Conservation (phyloP, 306 rosid species). For the Vigna reflexopilosa region DNA sequence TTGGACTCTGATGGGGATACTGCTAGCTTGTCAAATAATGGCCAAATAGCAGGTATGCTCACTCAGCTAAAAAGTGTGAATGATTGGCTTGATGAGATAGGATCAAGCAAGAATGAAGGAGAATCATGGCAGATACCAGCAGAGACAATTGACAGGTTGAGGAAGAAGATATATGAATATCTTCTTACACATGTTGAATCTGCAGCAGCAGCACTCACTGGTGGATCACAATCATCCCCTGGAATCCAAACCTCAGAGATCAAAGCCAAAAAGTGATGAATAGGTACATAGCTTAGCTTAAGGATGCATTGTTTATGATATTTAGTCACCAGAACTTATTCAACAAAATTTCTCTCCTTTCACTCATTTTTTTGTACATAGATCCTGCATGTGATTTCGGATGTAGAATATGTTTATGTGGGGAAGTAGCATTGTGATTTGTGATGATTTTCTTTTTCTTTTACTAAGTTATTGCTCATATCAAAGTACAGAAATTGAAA, state of each 20-base stretch:
- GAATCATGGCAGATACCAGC: slow-evolving; percentile 60
- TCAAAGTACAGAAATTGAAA: slow-evolving; percentile 42
- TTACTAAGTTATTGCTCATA: slow-evolving; percentile 44
- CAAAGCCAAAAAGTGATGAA: slow-evolving; percentile 64
- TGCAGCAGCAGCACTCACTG: slow-evolving; percentile 92
- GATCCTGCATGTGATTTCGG: slow-evolving; percentile 53
- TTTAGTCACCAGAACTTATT: slow-evolving; percentile 52
- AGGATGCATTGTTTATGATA: slow-evolving; percentile 44
- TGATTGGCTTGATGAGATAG: slow-evolving; percentile 90
- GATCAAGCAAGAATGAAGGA: slow-evolving; percentile 58
- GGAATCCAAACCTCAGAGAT: slow-evolving; percentile 56
- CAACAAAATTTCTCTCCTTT: neutral
- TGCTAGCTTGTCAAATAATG: slow-evolving; percentile 74
- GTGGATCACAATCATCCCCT: slow-evolving; percentile 66
- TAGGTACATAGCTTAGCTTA: slow-evolving; percentile 35
- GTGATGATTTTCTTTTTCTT: slow-evolving; percentile 32
- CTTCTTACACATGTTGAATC: slow-evolving; percentile 98
- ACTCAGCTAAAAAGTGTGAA: slow-evolving; percentile 93
- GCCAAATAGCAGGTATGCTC: slow-evolving; percentile 88
- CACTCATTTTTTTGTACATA: slow-evolving; percentile 57
- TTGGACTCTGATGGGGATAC: slow-evolving; percentile 80
- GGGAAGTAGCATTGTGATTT: slow-evolving; percentile 36
- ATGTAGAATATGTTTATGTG: slow-evolving; percentile 50
- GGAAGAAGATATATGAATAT: slow-evolving; percentile 97
- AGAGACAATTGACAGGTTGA: slow-evolving; percentile 76